phyloP scores from a whole-genome alignment of 129 eudicot genomes.

The Artemisia tridentata region DNA sequence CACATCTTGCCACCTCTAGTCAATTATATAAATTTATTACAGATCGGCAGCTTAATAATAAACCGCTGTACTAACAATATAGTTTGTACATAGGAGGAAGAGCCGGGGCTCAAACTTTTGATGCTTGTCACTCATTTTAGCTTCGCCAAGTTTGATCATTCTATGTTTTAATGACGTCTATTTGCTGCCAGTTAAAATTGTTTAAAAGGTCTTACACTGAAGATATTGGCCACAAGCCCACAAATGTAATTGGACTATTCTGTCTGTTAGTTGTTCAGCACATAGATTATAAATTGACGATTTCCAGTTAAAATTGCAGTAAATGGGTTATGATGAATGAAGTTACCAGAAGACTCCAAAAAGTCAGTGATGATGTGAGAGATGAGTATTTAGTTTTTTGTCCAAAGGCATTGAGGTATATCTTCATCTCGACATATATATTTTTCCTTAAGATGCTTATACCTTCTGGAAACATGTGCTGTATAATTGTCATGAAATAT shows the following conservation, averaged over 20 bases:
- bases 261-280: not conserved
- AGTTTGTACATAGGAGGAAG: too few species aligned
- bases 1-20: not conserved
- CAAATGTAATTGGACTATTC: not conserved
- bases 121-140: too few species aligned
- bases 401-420: constrained; percentile 67
- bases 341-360: constrained; percentile 80
- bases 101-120: too few species aligned
- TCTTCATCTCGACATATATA: not conserved
- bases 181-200: too few species aligned
- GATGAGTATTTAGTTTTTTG: constrained; percentile 59
- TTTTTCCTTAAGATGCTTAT: not conserved
- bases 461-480: not conserved
- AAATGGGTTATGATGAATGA: constrained; percentile 97
- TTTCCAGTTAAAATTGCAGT: constrained; percentile 37
- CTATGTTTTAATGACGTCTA: too few species aligned
- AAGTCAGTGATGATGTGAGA: constrained; percentile 69
- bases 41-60: too few species aligned
- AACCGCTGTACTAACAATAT: too few species aligned
- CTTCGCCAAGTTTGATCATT: not conserved
- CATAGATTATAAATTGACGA: not conserved
- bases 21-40: not conserved
- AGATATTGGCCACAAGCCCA: not conserved
- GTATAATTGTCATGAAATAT: not conserved
- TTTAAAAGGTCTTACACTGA: too few species aligned